Percentiles rank a stretch among this genome's conserved stretches.
phyloP scores from a whole-genome alignment of 371 early-diverging fungal genomes.

The Saksenaea vasiformis region DNA sequence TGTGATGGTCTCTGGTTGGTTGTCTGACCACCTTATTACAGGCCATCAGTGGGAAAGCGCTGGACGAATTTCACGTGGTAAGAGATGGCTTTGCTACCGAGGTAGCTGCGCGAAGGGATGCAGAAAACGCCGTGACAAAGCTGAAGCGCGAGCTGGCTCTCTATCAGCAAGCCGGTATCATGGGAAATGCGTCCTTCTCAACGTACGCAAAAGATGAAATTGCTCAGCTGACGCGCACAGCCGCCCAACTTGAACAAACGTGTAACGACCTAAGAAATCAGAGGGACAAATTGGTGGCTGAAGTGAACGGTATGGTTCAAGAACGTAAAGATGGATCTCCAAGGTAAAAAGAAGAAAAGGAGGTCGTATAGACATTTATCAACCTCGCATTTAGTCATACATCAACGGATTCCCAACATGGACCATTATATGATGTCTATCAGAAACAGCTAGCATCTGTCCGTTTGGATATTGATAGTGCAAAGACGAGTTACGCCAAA shows the following conservation, averaged over 20 bases:
- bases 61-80: constrained; percentile 47
- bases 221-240: constrained; percentile 14
- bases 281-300: constrained; percentile 24
- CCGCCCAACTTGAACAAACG: constrained; percentile 23
- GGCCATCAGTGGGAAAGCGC: constrained; percentile 48
- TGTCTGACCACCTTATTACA: constrained; percentile 4
- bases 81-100: constrained; percentile 48
- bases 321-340: constrained; percentile 12
- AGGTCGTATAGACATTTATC: too few species aligned
- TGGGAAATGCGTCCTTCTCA: constrained; percentile 15
- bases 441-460: constrained; percentile 40
- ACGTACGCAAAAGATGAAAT: constrained; percentile 32
- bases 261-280: constrained; percentile 32
- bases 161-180: constrained; percentile 38
- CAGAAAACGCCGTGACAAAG: constrained; percentile 27
- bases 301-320: constrained; percentile 19
- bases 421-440: constrained; percentile 28
- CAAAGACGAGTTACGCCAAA: constrained; percentile 17
- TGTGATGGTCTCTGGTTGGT: neutral
- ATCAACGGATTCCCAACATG: constrained; percentile 27
- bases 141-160: constrained; percentile 37
- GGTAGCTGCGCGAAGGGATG: constrained; percentile 36
- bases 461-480: constrained; percentile 27
- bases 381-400: neutral
- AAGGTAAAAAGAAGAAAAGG: neutral